Evolutionary conservation across 148 eudicot species (phyloP).

Genomic region (Vaccinium darrowii): DNA sequence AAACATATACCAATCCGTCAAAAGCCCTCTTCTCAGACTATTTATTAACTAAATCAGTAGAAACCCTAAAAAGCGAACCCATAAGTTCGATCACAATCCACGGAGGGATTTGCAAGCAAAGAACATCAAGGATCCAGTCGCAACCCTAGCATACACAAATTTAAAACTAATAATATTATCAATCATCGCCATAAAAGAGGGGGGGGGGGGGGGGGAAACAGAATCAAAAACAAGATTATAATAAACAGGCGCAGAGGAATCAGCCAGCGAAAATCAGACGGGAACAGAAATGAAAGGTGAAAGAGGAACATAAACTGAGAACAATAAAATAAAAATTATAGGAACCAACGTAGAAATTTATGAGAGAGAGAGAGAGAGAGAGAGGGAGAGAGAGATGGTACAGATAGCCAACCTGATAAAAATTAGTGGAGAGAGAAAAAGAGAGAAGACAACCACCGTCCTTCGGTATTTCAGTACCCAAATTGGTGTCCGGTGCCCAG

Average conservation of each 20-base stretch:
- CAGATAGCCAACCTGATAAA: constrained; percentile 19
- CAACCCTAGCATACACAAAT: not conserved
- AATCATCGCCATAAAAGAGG: not conserved
- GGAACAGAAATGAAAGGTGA: not conserved
- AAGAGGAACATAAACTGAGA: not conserved
- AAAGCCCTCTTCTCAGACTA: not conserved
- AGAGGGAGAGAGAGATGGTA: not conserved
- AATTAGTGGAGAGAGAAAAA: constrained; percentile 7
- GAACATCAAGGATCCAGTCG: constrained; percentile 2
- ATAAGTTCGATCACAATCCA: not conserved
- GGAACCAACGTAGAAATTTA: not conserved
- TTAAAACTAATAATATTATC: not conserved
- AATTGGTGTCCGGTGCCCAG: not conserved
- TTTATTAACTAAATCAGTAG: not conserved
- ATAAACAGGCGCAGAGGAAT: not conserved
- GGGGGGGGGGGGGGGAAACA: too few relatives aligned
- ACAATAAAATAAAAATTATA: not conserved
- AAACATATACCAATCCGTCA: not conserved
- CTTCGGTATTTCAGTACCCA: not conserved
- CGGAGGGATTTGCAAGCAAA: constrained; percentile 4
- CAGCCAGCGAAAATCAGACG: not conserved
- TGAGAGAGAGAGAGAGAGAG: not conserved
- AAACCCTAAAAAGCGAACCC: constrained; percentile 9
- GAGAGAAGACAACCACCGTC: not conserved
- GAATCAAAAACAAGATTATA: not conserved